These are phyloP conservation scores for Kwoniella heveanensis DNA, from an alignment of 768 basidiomycete genomes.

Conservation along the genomic window DNA sequence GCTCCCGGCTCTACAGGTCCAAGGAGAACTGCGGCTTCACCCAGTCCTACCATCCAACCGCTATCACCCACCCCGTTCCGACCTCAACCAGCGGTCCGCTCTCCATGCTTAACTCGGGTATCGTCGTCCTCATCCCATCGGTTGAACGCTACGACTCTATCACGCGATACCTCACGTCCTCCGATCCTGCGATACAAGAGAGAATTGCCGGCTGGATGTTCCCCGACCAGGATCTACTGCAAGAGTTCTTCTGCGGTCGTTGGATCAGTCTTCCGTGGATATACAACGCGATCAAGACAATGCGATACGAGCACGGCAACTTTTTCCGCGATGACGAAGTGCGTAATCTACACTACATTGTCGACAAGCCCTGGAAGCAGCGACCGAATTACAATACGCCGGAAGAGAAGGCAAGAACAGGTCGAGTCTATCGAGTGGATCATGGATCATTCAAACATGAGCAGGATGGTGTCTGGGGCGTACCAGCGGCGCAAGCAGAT, in stretches of 20 bases:
- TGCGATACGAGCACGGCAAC: conserved; percentile 65
- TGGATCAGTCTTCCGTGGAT: conserved; percentile 37
- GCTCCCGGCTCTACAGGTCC: too few species aligned
- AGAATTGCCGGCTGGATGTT: conserved; percentile 66
- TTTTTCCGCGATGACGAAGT: conserved; percentile 84
- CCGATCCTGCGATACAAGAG: conserved; percentile 45
- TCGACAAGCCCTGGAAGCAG: conserved; percentile 33
- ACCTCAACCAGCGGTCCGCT: conserved; percentile 68
- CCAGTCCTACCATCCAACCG: conserved; percentile 56
- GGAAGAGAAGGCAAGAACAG: conserved; percentile 1
- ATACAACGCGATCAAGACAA: conserved; percentile 78
- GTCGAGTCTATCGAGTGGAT: conserved; percentile 13
- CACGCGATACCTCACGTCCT: conserved; percentile 62
- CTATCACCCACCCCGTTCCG: conserved; percentile 56
- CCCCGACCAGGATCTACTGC: conserved; percentile 87
- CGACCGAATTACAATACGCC: conserved; percentile 18
- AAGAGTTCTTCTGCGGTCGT: conserved; percentile 68
- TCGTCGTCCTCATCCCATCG: conserved; percentile 78
- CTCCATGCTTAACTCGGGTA: conserved; percentile 78
- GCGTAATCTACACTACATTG: conserved; percentile 60
- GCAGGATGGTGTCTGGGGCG: conserved; percentile 12
- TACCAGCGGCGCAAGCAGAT: conserved; percentile 26
- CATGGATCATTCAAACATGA: conserved; percentile 11
- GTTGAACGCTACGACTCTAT: conserved; percentile 62
- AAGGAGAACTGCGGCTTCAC: conserved; percentile 87